A percentile compares a stretch with the other conserved stretches of the same genome.
phyloP scores from a whole-genome alignment of 495 filamentous ascomycete species.

The Xylaria curta region DNA sequence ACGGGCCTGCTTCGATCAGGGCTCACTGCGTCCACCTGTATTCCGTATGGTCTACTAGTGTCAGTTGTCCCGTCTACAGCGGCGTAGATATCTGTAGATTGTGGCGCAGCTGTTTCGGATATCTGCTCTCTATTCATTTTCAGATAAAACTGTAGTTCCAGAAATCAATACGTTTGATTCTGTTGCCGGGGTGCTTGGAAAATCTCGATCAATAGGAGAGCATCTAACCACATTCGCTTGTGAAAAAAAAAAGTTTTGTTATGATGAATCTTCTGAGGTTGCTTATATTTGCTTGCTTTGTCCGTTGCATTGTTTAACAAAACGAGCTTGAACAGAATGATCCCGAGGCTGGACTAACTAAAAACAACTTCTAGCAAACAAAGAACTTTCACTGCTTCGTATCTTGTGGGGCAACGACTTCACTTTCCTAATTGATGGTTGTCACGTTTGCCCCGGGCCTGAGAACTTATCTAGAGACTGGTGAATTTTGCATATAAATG shows the following conservation, averaged over 20 bases:
- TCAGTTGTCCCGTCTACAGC: background rate
- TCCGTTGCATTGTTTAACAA: background rate
- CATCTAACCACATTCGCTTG: background rate
- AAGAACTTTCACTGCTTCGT: background rate
- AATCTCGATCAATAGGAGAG: background rate
- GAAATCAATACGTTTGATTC: background rate
- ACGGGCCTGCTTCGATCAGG: background rate
- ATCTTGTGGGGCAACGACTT: background rate
- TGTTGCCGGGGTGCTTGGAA: background rate
- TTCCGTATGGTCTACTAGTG: background rate
- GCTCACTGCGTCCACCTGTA: background rate
- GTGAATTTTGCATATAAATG: background rate
- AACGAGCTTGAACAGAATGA: background rate
- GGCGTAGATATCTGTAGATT: background rate
- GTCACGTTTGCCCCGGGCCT: background rate
- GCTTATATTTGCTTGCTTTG: background rate
- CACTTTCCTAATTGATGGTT: background rate
- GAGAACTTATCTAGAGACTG: background rate
- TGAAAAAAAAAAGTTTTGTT: too few relatives aligned
- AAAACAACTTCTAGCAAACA: background rate
- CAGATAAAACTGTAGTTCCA: background rate
- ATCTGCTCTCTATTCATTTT: background rate
- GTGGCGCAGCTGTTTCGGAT: background rate
- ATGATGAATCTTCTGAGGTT: background rate
- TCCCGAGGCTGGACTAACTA: constrained; percentile 2